Percentiles rank a stretch among this genome's conserved stretches.
phyloP scores from a whole-genome alignment of 2,329 filamentous ascomycete genomes.

The Clathrospora elynae region DNA sequence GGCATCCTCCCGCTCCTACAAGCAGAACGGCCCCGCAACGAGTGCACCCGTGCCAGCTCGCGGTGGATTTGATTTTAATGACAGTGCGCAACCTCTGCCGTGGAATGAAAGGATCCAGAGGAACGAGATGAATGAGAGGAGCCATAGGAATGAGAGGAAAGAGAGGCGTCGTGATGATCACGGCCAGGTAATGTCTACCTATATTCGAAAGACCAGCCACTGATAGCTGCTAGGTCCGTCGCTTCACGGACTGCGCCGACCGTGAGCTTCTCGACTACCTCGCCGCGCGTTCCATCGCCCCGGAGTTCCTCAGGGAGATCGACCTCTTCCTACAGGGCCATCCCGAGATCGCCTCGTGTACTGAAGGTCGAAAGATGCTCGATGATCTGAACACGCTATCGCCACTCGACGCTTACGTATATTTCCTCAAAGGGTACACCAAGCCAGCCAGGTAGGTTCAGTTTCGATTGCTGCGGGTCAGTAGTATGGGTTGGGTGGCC shows the following conservation, averaged over 20 bases:
- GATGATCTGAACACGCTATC: conserved; percentile 16
- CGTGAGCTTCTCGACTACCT: conserved; percentile 25
- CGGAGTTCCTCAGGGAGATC: conserved; percentile 32
- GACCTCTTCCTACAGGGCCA: conserved; percentile 29
- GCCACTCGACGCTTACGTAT: conserved; percentile 31
- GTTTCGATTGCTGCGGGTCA: background rate
- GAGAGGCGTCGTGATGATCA: no score
- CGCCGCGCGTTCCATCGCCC: conserved; percentile 18
- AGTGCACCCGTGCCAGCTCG: background rate
- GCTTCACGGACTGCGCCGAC: conserved; percentile 22
- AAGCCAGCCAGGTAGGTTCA: conserved; percentile 31
- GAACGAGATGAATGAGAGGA: no score
- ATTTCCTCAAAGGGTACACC: conserved; percentile 37
- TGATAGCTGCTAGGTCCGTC: conserved; percentile 16
- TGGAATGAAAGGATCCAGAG: conserved; percentile 3
- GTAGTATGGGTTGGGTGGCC: no score
- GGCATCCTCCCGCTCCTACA: background rate
- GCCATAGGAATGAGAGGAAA: no score
- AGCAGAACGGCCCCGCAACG: background rate
- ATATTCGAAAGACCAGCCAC: background rate
- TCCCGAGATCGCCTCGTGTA: conserved; percentile 24
- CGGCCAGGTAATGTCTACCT: conserved; percentile 4
- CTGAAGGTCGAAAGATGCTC: conserved; percentile 17
- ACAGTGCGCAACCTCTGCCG: conserved; percentile 15
- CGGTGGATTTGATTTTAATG: conserved; percentile 27